Evolutionary conservation across 257 asterid species (phyloP).

Genomic region (Rauvolfia tetraphylla): DNA sequence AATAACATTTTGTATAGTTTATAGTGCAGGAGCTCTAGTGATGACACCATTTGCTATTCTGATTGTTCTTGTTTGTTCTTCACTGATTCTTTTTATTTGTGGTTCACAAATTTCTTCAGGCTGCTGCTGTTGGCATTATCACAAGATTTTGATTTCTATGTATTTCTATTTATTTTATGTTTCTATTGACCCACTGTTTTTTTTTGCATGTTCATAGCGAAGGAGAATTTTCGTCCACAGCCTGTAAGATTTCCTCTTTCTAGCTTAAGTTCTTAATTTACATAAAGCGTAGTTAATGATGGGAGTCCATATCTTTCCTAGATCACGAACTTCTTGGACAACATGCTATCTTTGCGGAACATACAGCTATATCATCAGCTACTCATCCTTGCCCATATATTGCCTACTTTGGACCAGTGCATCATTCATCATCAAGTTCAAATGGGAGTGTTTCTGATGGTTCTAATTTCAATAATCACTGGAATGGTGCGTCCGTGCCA

Average conservation of each 20-base stretch:
- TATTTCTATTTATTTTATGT: slow-evolving; percentile 12
- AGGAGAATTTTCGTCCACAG: slow-evolving; percentile 66
- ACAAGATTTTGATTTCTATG: not conserved
- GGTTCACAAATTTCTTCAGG: not conserved
- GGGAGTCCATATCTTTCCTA: slow-evolving; percentile 32
- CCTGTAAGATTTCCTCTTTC: slow-evolving; percentile 56
- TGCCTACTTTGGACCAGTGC: slow-evolving; percentile 79
- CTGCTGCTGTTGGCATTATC: not conserved
- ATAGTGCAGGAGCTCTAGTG: too few relatives aligned
- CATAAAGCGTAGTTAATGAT: slow-evolving; percentile 21
- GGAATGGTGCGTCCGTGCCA: slow-evolving; percentile 65
- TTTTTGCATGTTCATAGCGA: slow-evolving; percentile 52
- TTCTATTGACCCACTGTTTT: slow-evolving; percentile 26
- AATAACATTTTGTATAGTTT: not conserved
- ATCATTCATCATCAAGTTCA: slow-evolving; percentile 69
- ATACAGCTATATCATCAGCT: slow-evolving; percentile 62
- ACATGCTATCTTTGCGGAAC: slow-evolving; percentile 64
- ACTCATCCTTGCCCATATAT: slow-evolving; percentile 77
- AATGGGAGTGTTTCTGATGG: slow-evolving; percentile 60
- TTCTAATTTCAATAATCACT: slow-evolving; percentile 58
- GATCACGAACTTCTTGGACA: slow-evolving; percentile 70
- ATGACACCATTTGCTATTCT: not conserved
- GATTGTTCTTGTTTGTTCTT: not conserved
- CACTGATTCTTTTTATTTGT: not conserved
- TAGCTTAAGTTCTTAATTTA: slow-evolving; percentile 16